phyloP scores from a whole-genome alignment of 164 flowering plant genomes.

The Vitis riparia region DNA sequence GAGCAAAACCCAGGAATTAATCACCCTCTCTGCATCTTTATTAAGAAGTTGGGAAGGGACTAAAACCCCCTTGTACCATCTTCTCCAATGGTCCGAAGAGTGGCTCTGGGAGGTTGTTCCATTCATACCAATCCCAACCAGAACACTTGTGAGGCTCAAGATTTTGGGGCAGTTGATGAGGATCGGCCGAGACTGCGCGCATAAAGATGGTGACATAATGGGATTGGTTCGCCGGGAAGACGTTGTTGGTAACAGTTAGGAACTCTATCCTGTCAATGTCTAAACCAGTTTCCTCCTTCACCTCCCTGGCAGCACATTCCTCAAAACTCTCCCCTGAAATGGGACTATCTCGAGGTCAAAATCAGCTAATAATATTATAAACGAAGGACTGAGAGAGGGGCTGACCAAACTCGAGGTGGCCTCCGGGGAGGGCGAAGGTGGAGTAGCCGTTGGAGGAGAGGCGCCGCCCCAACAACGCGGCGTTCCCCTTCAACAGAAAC shows the following conservation, averaged over 20 bases:
- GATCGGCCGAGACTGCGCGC: slow-evolving; percentile 44
- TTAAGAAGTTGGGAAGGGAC: slow-evolving; percentile 41
- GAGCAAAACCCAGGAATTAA: no score
- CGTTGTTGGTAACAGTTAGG: slow-evolving; percentile 52
- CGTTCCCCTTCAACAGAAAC: slow-evolving; percentile 47
- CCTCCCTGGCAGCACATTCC: slow-evolving; percentile 80
- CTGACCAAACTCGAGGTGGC: slow-evolving; percentile 87
- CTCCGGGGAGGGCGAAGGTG: slow-evolving; percentile 84
- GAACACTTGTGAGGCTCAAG: slow-evolving; percentile 75
- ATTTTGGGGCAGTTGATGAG: slow-evolving; percentile 49
- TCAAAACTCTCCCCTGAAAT: slow-evolving; percentile 79
- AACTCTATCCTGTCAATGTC: slow-evolving; percentile 52
- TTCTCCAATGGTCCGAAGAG: slow-evolving; percentile 56
- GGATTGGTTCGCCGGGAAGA: slow-evolving; percentile 41
- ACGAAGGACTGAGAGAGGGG: not conserved
- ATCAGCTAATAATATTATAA: no score
- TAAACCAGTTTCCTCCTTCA: slow-evolving; percentile 85
- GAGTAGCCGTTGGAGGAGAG: slow-evolving; percentile 51
- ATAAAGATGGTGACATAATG: slow-evolving; percentile 61
- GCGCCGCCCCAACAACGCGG: slow-evolving; percentile 61
- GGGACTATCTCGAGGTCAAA: no score
- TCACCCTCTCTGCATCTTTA: no score
- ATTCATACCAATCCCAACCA: slow-evolving; percentile 92
- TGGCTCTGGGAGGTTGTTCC: slow-evolving; percentile 70
- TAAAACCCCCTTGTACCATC: slow-evolving; percentile 51